Base-by-base conservation (phyloP, 116 monocot species). In the Posidonia oceanica region DNA sequence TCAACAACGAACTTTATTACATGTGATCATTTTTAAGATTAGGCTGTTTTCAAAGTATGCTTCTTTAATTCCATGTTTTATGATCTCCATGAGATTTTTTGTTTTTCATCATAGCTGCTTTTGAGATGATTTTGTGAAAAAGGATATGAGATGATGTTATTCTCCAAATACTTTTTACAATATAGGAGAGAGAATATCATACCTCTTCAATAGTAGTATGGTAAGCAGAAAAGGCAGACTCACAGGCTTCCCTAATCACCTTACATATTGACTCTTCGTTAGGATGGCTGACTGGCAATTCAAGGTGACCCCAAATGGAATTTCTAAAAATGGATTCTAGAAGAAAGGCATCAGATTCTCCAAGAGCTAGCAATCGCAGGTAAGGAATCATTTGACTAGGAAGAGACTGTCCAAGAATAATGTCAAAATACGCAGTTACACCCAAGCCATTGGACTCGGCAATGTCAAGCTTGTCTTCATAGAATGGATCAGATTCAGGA, bases 261-360 rank as follows among this genome's bases (percentile, higher is more conserved):
- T 54, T 67, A 74, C 91, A 91, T 59, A 96, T 83, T 22, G 75
- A 71, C 74, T 91, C 89, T 69, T 96, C 88, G 74, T 96, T 96
- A 54, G 80, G 74, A 69, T 69, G 83, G 36, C 91, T 96, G 21
- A 96, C 69, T 44, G 96, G 89, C 66, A 91, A 73, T 59, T 91
- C 87, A 66, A 96, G 85, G 64, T 91, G 86, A 52, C 80, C 86
- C 96, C 91, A 91, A 55, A 96, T 64, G 38, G 88, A 65, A 72
- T 91, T 89, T 75, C 96, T 91, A 70, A 96, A 96, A 54, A 96
- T 67, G 15, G 96, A 81, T 76, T 96, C 96, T 48, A 96, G 74
- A 53, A 96, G 81, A 77, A 88, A 96, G 21, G 91, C 89, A 85
- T 96, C 96, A 62, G 88, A 61, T 60, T 92, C 96, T 16, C 89